These are phyloP conservation scores for Pichia occidentalis DNA, from an alignment of 805 yeast species.

Conservation along the genomic window DNA sequence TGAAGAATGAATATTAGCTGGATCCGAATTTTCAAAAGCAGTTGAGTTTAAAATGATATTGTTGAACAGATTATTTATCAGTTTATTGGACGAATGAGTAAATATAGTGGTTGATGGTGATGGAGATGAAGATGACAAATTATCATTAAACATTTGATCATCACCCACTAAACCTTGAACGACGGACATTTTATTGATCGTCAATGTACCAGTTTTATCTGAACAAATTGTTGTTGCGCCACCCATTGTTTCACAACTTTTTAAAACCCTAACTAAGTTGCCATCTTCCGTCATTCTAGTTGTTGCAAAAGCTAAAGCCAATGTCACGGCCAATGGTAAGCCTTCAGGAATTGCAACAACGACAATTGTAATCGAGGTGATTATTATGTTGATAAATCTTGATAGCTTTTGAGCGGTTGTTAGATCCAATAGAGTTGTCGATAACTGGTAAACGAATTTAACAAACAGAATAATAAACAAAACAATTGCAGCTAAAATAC, in stretches of 20 bases:
- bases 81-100: slow-evolving; percentile 5
- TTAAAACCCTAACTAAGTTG: slow-evolving; percentile 87
- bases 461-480: slow-evolving; percentile 74
- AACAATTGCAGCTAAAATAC: slow-evolving; percentile 77
- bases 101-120: slow-evolving; percentile 2
- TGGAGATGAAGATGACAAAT: slow-evolving; percentile 14
- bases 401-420: slow-evolving; percentile 75
- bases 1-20: slow-evolving; percentile 14
- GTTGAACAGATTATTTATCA: slow-evolving; percentile 32
- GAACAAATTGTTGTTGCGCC: slow-evolving; percentile 96
- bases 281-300: slow-evolving; percentile 97
- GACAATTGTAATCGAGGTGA: slow-evolving; percentile 84
- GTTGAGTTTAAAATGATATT: slow-evolving; percentile 79
- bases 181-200: slow-evolving; percentile 90
- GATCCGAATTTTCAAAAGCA: slow-evolving; percentile 61
- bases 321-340: slow-evolving; percentile 91
- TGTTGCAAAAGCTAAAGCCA: slow-evolving; percentile 96
- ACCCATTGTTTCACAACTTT: slow-evolving; percentile 98
- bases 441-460: slow-evolving; percentile 59
- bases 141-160: slow-evolving; percentile 44
- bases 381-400: slow-evolving; percentile 74
- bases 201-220: slow-evolving; percentile 95
- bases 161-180: slow-evolving; percentile 69
- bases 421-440: slow-evolving; percentile 36
- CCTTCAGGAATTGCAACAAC: slow-evolving; percentile 99